Evolutionary conservation across 129 eudicot genomes (phyloP), one percentile per base, ranked within the genome.

Genomic region (Centaurea solstitialis): DNA sequence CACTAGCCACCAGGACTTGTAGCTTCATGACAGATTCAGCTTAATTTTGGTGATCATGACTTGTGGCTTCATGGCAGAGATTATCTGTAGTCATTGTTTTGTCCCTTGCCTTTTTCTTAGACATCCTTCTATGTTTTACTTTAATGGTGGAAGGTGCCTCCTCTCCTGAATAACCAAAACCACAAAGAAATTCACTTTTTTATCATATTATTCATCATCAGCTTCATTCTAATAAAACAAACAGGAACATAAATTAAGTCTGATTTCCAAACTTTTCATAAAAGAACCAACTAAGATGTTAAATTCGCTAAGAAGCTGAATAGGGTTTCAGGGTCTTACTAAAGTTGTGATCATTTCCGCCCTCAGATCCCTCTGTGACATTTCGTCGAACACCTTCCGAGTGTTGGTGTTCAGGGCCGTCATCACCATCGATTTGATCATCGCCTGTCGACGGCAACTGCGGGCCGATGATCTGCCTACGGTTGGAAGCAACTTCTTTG

Each of bases 381-480:
- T 88, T 86, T 43, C 53, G 87, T 88, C 93, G 90, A 88, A 85
- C 91, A 88, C 78, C 84, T 87, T 83, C 86, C 12, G 83, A 38
- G 10, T 7, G 83, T 28, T 15, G 75, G 71, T 78, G 38, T 59
- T 78, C 68, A 7, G 11, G 62, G 79, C 18, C 82, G 0, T 22
- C 73, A 23, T 73, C 74, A n/a, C 20, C 77, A 22, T 11, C 77
- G 37, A 40, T 72, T 20, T 11, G 70, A 72, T 45, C 78, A 28
- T 24, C 84, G 5, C 12, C 65, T 11, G 76, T 23, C 67, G 35
- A 12, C 47, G 90, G 89, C 76, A 90, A 76, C 85, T 81, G 35
- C 11, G 95, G 97, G 5, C 97, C 95, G 68, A 92, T 88, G 9
- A 90, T 83, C 33, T 75, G 72, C 74, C 95, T 84, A 7, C 93